A percentile compares a stretch with the other conserved stretches of the same genome.
These are phyloP conservation scores for Pythium insidiosum DNA, from an alignment of 352 stramenopile species.

Conservation along the genomic window DNA sequence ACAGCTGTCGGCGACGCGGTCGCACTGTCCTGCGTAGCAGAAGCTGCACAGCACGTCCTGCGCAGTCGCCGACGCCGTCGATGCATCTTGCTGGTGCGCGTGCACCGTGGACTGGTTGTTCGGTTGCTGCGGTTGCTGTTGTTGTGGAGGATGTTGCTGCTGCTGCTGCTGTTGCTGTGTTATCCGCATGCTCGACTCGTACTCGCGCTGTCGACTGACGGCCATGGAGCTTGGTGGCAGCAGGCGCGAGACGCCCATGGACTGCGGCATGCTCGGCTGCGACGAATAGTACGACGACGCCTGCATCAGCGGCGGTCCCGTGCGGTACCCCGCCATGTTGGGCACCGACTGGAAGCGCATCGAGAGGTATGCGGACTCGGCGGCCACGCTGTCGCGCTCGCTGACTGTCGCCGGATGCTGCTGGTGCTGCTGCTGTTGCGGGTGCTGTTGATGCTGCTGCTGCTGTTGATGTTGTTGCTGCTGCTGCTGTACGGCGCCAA, in stretches of 20 bases:
- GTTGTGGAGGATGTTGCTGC: conserved; percentile 4
- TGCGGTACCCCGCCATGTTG: no score
- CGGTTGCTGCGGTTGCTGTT: conserved; percentile 8
- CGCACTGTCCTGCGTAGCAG: conserved; percentile 16
- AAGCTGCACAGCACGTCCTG: conserved; percentile 17
- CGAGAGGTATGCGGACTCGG: no score
- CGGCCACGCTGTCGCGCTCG: no score
- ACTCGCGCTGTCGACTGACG: conserved; percentile 1
- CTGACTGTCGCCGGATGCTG: no score
- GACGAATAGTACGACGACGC: no score
- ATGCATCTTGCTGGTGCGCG: no score
- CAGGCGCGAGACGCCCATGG: no score
- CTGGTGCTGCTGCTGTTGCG: conserved; percentile 7
- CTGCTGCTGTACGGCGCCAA: conserved; percentile 7
- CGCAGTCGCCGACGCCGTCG: no score
- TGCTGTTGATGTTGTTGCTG: conserved; percentile 3
- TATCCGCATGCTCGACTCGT: conserved; percentile 13
- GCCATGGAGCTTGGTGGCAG: no score
- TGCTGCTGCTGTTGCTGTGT: conserved; percentile 1
- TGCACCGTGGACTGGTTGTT: conserved; percentile 8
- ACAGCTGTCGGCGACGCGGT: conserved; percentile 43
- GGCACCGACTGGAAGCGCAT: no score
- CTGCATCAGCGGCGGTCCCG: no score
- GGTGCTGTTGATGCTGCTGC: conserved; percentile 3
- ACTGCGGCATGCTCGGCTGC: conserved; percentile 15